Evolutionary conservation across 2,329 filamentous ascomycete genomes (phyloP).

Genomic region (Beauveria varroae): DNA sequence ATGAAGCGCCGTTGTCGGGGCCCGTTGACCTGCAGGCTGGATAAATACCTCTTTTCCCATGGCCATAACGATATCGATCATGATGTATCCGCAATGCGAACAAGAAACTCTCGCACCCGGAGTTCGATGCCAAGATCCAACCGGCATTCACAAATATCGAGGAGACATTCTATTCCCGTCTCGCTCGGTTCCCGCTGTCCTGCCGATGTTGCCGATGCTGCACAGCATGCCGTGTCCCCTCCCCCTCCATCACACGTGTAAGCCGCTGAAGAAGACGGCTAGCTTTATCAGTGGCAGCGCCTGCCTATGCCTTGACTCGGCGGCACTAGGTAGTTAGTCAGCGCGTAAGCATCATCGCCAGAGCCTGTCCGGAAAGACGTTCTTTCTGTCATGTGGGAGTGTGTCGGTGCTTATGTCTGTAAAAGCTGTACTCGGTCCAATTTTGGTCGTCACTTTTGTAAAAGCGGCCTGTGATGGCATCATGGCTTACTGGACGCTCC

Average conservation of each 20-base stretch:
- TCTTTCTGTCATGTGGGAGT: neutral
- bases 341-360: constrained; percentile 1
- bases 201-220: neutral
- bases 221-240: neutral
- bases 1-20: neutral
- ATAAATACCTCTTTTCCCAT: neutral
- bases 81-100: neutral
- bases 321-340: neutral
- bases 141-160: neutral
- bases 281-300: neutral
- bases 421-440: neutral
- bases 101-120: constrained; percentile 1
- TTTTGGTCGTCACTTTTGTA: neutral
- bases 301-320: neutral
- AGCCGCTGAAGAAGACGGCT: neutral
- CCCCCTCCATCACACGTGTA: neutral
- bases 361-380: constrained; percentile 3
- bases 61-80: neutral
- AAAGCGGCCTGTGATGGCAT: neutral
- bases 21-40: neutral
- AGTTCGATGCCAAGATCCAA: neutral
- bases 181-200: neutral
- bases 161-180: neutral
- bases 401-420: neutral
- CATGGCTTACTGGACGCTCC: constrained; percentile 1